Evolutionary conservation across 345 rosid genomes (phyloP).

Genomic region (Citrus trifoliata): DNA sequence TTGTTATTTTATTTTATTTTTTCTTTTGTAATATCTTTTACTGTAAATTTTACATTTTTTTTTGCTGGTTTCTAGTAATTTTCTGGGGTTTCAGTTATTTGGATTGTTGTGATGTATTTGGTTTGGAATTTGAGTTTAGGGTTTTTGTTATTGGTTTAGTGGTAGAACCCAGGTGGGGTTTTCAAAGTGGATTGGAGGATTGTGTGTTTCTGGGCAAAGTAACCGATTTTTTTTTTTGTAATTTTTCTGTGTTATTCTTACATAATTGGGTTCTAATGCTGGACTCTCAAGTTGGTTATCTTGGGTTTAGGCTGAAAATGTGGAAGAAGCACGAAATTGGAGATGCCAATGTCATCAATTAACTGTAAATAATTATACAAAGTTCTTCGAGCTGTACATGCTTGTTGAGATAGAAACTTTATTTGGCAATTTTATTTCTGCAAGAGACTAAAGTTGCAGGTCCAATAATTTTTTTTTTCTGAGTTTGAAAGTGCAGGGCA

Average conservation of each 20-base stretch:
- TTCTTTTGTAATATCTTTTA: neutral
- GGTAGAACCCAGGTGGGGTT: neutral
- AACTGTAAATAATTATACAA: neutral
- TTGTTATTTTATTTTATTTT: neutral
- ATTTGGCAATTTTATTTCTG: neutral
- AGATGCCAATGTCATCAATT: neutral
- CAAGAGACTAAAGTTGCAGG: neutral
- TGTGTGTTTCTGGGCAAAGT: neutral
- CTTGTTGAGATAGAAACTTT: neutral
- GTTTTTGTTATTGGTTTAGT: neutral
- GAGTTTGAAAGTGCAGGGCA: neutral
- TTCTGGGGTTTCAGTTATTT: constrained; percentile 6
- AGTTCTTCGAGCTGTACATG: neutral
- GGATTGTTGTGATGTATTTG: neutral
- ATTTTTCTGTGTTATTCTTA: neutral
- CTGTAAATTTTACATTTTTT: neutral
- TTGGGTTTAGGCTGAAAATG: neutral
- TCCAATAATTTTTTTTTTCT: neutral
- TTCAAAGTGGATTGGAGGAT: neutral
- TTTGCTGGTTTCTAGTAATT: neutral
- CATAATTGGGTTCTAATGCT: neutral
- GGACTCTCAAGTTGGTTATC: neutral
- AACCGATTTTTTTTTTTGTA: neutral
- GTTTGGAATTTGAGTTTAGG: constrained; percentile 1
- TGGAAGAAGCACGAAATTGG: neutral